Percentiles rank a stretch among this genome's conserved stretches.
Conservation (phyloP, 257 asterid species). For the Solanum habrochaites region DNA sequence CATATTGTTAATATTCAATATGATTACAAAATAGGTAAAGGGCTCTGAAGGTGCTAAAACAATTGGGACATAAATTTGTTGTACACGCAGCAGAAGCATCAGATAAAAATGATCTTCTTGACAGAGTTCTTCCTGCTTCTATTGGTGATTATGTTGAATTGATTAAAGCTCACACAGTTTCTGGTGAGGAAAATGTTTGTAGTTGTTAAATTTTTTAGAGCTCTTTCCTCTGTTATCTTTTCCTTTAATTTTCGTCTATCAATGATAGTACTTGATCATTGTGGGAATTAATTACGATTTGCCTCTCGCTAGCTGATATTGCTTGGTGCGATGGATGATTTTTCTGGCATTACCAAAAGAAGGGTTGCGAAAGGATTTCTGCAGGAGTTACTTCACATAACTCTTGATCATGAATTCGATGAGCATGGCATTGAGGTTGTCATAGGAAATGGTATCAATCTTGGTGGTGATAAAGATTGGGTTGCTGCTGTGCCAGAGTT, state of each 20-base stretch:
- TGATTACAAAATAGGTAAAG: slow-evolving; percentile 48
- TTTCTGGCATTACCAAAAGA: slow-evolving; percentile 80
- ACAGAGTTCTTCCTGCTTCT: slow-evolving; percentile 67
- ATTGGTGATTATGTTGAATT: slow-evolving; percentile 63
- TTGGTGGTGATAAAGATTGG: slow-evolving; percentile 97
- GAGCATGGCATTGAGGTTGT: slow-evolving; percentile 58
- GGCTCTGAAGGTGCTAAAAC: slow-evolving; percentile 91
- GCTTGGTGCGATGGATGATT: slow-evolving; percentile 78
- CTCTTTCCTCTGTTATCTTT: not conserved
- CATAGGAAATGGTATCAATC: slow-evolving; percentile 81
- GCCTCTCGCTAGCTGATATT: slow-evolving; percentile 81
- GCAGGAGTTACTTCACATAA: slow-evolving; percentile 58
- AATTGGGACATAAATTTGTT: slow-evolving; percentile 75
- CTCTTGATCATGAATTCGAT: slow-evolving; percentile 69
- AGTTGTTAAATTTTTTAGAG: not conserved
- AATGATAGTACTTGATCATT: slow-evolving; percentile 10
- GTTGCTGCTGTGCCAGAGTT: slow-evolving; percentile 75
- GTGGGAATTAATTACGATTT: slow-evolving; percentile 77
- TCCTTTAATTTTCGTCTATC: not conserved
- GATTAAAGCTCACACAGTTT: slow-evolving; percentile 67
- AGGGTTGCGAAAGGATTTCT: slow-evolving; percentile 72
- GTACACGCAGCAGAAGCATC: slow-evolving; percentile 94
- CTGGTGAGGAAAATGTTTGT: slow-evolving; percentile 47
- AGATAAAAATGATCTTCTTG: slow-evolving; percentile 78
- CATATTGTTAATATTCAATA: not conserved